These are phyloP conservation scores for Pleurotus tuoliensis DNA, from an alignment of 768 basidiomycete genomes.

Conservation along the genomic window DNA sequence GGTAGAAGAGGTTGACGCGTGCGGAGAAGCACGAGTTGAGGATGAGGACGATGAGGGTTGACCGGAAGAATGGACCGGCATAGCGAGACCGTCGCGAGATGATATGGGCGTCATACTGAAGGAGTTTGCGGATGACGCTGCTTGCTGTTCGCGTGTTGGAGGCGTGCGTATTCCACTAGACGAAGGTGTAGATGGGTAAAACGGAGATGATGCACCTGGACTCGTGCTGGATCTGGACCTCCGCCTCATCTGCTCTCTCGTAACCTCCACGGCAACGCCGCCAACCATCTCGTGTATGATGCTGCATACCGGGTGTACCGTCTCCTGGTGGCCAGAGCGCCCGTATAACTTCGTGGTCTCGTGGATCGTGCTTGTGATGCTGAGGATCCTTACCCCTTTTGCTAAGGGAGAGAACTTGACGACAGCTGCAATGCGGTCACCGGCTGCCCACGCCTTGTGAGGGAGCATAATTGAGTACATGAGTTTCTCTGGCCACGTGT, in stretches of 20 bases:
- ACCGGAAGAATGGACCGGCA: not conserved
- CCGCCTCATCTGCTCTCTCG: conserved; percentile 10
- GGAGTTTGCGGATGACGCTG: not conserved
- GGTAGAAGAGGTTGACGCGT: not conserved
- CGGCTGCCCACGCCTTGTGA: conserved; percentile 93
- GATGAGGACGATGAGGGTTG: conserved; percentile 8
- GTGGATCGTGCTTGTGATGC: conserved; percentile 63
- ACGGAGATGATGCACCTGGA: not conserved
- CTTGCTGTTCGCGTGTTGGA: not conserved
- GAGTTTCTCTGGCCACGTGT: conserved; percentile 95
- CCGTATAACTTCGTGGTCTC: conserved; percentile 67
- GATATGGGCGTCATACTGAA: conserved; percentile 4
- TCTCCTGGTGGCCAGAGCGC: conserved; percentile 54
- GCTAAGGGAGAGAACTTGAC: conserved; percentile 84
- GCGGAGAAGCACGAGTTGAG: not conserved
- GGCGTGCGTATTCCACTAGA: conserved; percentile 1
- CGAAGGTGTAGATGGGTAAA: not conserved
- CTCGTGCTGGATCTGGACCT: not conserved
- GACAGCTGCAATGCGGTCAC: conserved; percentile 76
- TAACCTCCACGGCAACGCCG: conserved; percentile 46
- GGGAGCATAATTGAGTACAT: conserved; percentile 95
- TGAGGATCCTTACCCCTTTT: conserved; percentile 77
- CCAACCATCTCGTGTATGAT: conserved; percentile 65
- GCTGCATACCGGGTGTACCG: conserved; percentile 55
- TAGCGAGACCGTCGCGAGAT: not conserved